Conservation (phyloP, 768 basidiomycete species). For the Pleurotus tuber-regium region DNA sequence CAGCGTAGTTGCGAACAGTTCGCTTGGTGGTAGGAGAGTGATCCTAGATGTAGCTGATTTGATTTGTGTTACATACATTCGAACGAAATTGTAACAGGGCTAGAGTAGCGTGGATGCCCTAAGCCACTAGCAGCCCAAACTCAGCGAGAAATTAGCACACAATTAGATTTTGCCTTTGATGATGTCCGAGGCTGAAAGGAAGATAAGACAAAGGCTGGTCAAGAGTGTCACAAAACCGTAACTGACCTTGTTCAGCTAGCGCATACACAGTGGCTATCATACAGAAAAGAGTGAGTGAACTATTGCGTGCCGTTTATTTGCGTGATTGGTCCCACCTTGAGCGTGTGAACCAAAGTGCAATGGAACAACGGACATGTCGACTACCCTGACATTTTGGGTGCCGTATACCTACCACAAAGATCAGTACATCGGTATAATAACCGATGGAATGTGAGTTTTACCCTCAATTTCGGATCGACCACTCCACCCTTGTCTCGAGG, state of each 20-base stretch:
- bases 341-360: background rate
- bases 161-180: no score
- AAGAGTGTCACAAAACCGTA: background rate
- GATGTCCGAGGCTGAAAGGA: background rate
- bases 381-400: background rate
- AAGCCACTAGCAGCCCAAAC: no score
- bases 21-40: no score
- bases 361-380: background rate
- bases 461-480: constrained; percentile 21
- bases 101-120: no score
- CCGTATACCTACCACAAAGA: background rate
- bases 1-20: no score
- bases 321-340: background rate
- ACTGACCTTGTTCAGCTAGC: background rate
- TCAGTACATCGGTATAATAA: no score
- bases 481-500: constrained; percentile 32
- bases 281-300: background rate
- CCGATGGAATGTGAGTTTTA: constrained; percentile 9
- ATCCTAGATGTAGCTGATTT: no score
- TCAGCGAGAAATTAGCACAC: no score
- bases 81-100: no score
- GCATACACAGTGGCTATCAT: background rate
- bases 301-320: background rate
- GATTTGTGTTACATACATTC: no score
- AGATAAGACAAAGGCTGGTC: background rate